Base-by-base conservation (phyloP, 2,329 filamentous ascomycete species). In the Botryotinia narcissicola region DNA sequence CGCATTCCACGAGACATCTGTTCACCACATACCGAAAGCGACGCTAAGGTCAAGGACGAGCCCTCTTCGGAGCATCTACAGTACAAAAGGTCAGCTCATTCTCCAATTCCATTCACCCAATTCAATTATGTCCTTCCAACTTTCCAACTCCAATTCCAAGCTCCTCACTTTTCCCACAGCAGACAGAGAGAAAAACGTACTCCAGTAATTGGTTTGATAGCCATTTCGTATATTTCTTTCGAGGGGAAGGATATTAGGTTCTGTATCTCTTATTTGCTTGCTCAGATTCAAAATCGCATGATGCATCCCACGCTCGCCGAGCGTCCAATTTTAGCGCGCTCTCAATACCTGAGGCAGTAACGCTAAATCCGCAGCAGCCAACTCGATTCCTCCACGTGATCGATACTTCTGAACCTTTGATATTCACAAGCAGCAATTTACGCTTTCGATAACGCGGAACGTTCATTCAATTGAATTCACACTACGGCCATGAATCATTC, bases 31-130 rank as follows among this genome's bases (percentile, higher is more conserved):
- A 88, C 87, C 87, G 80, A 87, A 83, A 75, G 86, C 86, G 80
- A 88, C 84, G 76, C 85, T 85, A 78, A 89, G 83, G 80, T 89
- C 87, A 80, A 89, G 85, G 79, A 89, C 86, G 77, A 88, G 82
- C 81, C 85, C 83, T 81, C 86, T 83, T 79, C 86, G 86, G 84
- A 89, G 86, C 86, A 88, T 88, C 87, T 89, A 80, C 35, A 75
- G 72, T 54, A 64, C 62, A 70, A 59, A 73, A 77, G 77, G 75
- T 81, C 76, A 81, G 80, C 76, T 54, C 74, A 78, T 73, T 40
- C 74, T 76, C 72, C 59, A 25, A 40, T 32, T 76, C 71, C 73
- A 74, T 48, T 51, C 62, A 40, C 37, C 61, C 70, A 73, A 46
- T 72, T 73, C 73, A 35, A 48, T 42, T 32, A 25, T 18, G 22